A percentile compares a stretch with the other conserved stretches of the same genome.
These are phyloP conservation scores for Solanum chiquidenum DNA, from an alignment of 257 asterid species.

Conservation along the genomic window DNA sequence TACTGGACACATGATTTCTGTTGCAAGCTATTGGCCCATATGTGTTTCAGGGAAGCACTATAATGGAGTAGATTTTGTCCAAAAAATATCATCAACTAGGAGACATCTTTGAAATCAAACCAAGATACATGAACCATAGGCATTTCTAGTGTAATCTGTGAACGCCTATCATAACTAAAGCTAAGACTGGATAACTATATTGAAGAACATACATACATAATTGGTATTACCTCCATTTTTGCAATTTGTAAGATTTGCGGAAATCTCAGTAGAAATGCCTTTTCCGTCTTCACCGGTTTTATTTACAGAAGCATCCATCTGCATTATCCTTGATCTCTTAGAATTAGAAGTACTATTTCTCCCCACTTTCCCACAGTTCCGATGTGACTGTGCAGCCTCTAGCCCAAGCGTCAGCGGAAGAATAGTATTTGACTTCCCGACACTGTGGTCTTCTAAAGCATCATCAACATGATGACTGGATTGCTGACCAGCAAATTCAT, in stretches of 20 bases:
- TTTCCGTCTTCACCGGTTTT: slow-evolving; percentile 35
- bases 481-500: slow-evolving; percentile 23
- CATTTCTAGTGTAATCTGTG: background rate
- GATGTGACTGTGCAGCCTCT: slow-evolving; percentile 29
- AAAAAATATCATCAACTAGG: background rate
- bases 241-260: slow-evolving; percentile 31
- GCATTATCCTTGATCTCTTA: slow-evolving; percentile 51
- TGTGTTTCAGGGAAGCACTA: background rate
- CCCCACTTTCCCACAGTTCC: slow-evolving; percentile 36
- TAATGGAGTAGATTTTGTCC: background rate
- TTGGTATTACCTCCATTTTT: slow-evolving; percentile 36
- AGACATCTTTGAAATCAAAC: background rate
- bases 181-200: background rate
- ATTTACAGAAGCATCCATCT: slow-evolving; percentile 28
- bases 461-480: slow-evolving; percentile 24
- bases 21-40: background rate
- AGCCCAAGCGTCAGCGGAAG: slow-evolving; percentile 16
- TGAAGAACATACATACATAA: background rate
- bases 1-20: background rate
- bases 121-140: background rate
- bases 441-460: slow-evolving; percentile 16
- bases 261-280: slow-evolving; percentile 29
- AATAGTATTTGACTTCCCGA: slow-evolving; percentile 18
- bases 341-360: slow-evolving; percentile 34
- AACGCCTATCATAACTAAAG: background rate